Evolutionary conservation across 1,284 basidiomycete species (phyloP), one percentile per base, ranked within the genome.

Genomic region (Trichosporon ovoides): DNA sequence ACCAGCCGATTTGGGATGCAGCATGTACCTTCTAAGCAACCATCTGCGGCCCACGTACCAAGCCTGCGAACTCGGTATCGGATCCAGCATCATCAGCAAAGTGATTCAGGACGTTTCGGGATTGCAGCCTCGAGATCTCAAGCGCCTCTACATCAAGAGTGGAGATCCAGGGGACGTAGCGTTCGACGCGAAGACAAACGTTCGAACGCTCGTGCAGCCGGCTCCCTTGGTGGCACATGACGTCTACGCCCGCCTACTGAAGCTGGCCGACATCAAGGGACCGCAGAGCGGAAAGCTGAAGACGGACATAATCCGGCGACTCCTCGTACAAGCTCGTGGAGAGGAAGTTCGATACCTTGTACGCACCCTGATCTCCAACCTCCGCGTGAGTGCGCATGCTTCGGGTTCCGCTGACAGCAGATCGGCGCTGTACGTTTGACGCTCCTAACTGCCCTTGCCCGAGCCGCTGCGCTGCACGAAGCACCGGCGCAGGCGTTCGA

Each of bases 1-100:
- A 66, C 83, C 88, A 0, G 61, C 79, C 11, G 88, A 89, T 46
- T 81, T 96, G 43, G 77, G 88, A 38, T 83, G 89, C 13, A 81
- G 89, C n/a, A 80, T 95, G n/a, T 96, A 95, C 75, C 83, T 96
- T 22, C 80, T 94, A 37, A 91, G 89, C 24, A 96, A 94, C 74
- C 85, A 89, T 35, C 83, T 96, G 35, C 84, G 85, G 0, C 91
- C 92, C 14, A 82, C 87, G 0, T 91, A 90, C 76, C 79, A 83
- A 38, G 79, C 85, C 11, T 77, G 87, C 56, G 89, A 92, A 71
- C 82, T 91, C 22, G 88, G 88, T 22, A 79, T 91, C 35, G 89
- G 89, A 2, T 80, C 82, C 11, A 87, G 88, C 50, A 83, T 89
- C 56, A 83, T 95, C 57, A 86, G 85, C 7, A 87, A 85, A 63